Conservation (phyloP, 495 filamentous ascomycete species). For the Xylaria cubensis region DNA sequence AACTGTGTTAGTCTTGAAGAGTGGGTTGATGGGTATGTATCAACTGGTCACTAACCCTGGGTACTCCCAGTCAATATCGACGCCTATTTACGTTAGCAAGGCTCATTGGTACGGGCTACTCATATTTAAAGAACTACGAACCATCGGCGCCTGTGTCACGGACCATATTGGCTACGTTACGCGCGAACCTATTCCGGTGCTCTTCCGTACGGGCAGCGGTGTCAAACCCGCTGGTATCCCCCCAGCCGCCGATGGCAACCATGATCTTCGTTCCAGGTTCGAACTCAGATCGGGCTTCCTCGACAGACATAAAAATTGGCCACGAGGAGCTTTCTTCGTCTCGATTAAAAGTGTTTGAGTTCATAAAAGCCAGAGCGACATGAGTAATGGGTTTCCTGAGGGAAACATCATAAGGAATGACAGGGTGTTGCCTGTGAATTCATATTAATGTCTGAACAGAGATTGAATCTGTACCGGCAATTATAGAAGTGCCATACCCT, state of each 20-base stretch:
- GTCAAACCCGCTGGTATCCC: conserved; percentile 68
- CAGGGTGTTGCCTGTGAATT: conserved; percentile 56
- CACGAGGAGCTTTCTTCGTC: conserved; percentile 50
- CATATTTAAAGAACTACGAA: conserved; percentile 20
- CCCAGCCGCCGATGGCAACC: conserved; percentile 79
- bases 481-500: conserved; percentile 45
- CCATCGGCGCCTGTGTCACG: conserved; percentile 67
- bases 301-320: conserved; percentile 67
- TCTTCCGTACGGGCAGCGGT: conserved; percentile 60
- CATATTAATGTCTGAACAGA: background rate
- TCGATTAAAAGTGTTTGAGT: conserved; percentile 64
- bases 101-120: background rate
- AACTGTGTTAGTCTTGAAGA: conserved; percentile 7
- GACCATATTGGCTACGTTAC: conserved; percentile 70
- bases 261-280: conserved; percentile 65
- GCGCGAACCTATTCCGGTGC: conserved; percentile 64
- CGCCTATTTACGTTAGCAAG: conserved; percentile 36
- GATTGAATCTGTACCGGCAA: background rate
- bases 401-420: conserved; percentile 53
- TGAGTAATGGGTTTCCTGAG: conserved; percentile 62
- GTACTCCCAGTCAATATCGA: conserved; percentile 85
- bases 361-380: conserved; percentile 74
- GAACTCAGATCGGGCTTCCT: conserved; percentile 64
- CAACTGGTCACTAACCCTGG: conserved; percentile 56
- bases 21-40: background rate